Conservation (phyloP, 2,329 filamentous ascomycete species). For the Fusarium nelsonii region DNA sequence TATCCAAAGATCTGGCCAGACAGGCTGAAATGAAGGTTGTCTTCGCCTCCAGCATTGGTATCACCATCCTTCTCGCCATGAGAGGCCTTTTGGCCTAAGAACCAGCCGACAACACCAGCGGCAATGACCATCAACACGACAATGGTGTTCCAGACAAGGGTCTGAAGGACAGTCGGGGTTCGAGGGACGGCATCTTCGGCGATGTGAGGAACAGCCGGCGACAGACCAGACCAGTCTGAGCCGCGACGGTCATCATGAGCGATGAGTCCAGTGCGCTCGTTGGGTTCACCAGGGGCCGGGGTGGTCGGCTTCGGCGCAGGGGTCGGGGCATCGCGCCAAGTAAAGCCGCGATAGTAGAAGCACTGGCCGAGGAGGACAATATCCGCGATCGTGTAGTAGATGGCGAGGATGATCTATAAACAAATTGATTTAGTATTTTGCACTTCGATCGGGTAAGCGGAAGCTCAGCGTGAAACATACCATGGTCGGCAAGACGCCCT, state of each 20-base stretch:
- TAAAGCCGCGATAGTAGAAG: conserved; percentile 95
- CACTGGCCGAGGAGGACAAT: conserved; percentile 89
- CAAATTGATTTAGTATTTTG: conserved; percentile 26
- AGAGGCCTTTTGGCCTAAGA: conserved; percentile 64
- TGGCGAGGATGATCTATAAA: conserved; percentile 81
- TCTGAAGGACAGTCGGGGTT: conserved; percentile 66
- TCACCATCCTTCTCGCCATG: conserved; percentile 58
- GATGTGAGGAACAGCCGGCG: conserved; percentile 84
- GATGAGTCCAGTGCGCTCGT: conserved; percentile 62
- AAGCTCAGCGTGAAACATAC: conserved; percentile 53
- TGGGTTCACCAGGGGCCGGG: conserved; percentile 53
- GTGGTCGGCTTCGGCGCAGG: conserved; percentile 57
- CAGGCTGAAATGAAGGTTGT: conserved; percentile 74
- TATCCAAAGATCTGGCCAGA: conserved; percentile 94
- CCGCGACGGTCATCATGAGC: conserved; percentile 59
- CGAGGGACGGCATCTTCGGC: conserved; percentile 60
- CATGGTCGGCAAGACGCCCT: conserved; percentile 95
- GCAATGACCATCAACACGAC: conserved; percentile 85
- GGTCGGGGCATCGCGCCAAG: conserved; percentile 67
- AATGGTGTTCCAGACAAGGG: conserved; percentile 77
- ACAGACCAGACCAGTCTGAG: conserved; percentile 73
- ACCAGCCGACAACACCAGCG: conserved; percentile 89
- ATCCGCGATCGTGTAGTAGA: conserved; percentile 94
- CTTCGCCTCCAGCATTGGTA: conserved; percentile 55
- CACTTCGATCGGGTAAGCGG: neutral